phyloP scores from a whole-genome alignment of 129 eudicot genomes.

The Cynara cardunculus region DNA sequence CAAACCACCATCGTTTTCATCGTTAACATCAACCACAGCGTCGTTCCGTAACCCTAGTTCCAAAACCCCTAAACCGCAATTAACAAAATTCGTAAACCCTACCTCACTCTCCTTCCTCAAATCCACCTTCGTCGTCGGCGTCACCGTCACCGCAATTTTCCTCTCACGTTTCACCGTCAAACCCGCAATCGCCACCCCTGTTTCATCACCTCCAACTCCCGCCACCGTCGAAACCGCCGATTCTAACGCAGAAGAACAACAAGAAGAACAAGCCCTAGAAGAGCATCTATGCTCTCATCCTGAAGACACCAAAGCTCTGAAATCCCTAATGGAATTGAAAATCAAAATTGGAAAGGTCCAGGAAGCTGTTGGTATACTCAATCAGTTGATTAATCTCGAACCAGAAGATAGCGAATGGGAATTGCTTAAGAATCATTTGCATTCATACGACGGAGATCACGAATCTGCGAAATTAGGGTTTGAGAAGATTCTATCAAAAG shows the following conservation, averaged over 20 bases:
- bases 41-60: slow-evolving; percentile 14
- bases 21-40: slow-evolving; percentile 11
- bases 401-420: slow-evolving; percentile 69
- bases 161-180: slow-evolving; percentile 35
- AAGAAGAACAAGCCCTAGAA: slow-evolving; percentile 44
- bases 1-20: slow-evolving; percentile 16
- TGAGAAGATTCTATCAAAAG: slow-evolving; percentile 49
- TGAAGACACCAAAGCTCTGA: slow-evolving; percentile 43
- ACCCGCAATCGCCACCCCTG: slow-evolving; percentile 42
- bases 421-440: slow-evolving; percentile 50
- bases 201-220: slow-evolving; percentile 23
- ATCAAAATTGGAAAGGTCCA: slow-evolving; percentile 44
- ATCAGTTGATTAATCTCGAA: slow-evolving; percentile 52
- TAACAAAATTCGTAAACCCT: slow-evolving; percentile 12
- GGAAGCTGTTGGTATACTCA: slow-evolving; percentile 51
- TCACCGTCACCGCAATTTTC: slow-evolving; percentile 44
- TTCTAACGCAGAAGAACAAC: slow-evolving; percentile 3
- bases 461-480: slow-evolving; percentile 56
- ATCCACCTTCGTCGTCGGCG: slow-evolving; percentile 48
- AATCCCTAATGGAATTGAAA: slow-evolving; percentile 50
- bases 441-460: slow-evolving; percentile 40
- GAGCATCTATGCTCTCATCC: slow-evolving; percentile 41
- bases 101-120: slow-evolving; percentile 31
- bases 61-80: slow-evolving; percentile 15
- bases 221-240: slow-evolving; percentile 35